Conservation (phyloP, 2,329 filamentous ascomycete species). For the Fusarium nanum region DNA sequence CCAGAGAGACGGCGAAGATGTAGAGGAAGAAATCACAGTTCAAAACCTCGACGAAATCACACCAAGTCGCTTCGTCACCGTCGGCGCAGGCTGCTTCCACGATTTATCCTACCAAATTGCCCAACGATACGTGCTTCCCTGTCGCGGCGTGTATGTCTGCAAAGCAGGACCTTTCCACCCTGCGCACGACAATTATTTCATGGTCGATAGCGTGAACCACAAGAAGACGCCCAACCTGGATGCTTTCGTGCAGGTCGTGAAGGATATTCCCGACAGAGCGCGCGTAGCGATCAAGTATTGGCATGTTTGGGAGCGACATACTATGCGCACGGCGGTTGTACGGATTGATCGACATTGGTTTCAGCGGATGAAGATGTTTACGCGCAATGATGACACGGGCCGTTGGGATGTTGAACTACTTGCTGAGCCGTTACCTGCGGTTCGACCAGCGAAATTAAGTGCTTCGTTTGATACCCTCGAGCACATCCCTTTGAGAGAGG, state of each 20-base stretch:
- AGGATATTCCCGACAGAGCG: slow-evolving; percentile 21
- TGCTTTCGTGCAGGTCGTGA: slow-evolving; percentile 65
- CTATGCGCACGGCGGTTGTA: slow-evolving; percentile 89
- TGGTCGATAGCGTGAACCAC: slow-evolving; percentile 82
- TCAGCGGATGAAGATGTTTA: slow-evolving; percentile 89
- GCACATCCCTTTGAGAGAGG: slow-evolving; percentile 85
- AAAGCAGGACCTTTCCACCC: slow-evolving; percentile 21
- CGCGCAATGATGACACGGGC: slow-evolving; percentile 88
- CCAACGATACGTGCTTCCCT: slow-evolving; percentile 89
- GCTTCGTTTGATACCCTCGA: slow-evolving; percentile 93
- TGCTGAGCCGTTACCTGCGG: slow-evolving; percentile 80
- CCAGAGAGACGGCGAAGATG: slow-evolving; percentile 87
- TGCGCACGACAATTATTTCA: slow-evolving; percentile 47
- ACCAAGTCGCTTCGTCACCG: slow-evolving; percentile 92
- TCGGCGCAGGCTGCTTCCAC: slow-evolving; percentile 94
- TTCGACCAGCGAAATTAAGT: slow-evolving; percentile 76
- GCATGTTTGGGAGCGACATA: slow-evolving; percentile 65
- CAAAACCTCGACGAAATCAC: slow-evolving; percentile 94
- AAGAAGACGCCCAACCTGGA: slow-evolving; percentile 77
- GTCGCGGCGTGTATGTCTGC: slow-evolving; percentile 87
- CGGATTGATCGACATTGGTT: slow-evolving; percentile 96
- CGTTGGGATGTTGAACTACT: slow-evolving; percentile 94
- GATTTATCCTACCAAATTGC: slow-evolving; percentile 96
- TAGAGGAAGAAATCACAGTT: slow-evolving; percentile 85
- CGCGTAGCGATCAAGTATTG: slow-evolving; percentile 23